These are phyloP conservation scores for Flagelloscypha sp. DNA, from an alignment of 768 basidiomycete genomes.

Conservation along the genomic window DNA sequence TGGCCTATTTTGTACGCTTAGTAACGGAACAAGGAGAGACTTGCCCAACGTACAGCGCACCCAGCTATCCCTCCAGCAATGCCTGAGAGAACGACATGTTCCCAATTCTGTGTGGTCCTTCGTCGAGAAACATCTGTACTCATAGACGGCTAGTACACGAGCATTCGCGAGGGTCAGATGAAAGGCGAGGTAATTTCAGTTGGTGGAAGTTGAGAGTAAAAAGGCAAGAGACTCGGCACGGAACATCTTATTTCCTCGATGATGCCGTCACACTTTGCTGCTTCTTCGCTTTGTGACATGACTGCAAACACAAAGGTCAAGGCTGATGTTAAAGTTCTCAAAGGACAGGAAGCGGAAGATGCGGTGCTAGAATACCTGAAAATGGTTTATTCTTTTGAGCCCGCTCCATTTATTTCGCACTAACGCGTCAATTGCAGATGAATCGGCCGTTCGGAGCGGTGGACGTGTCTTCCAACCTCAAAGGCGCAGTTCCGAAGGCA, in stretches of 20 bases:
- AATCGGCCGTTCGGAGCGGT: constrained; percentile 93
- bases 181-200: background rate
- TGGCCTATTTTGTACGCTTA: constrained; percentile 51
- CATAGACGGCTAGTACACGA: constrained; percentile 23
- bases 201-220: too few species aligned
- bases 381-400: constrained; percentile 34
- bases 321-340: constrained; percentile 51
- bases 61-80: constrained; percentile 92
- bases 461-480: constrained; percentile 85
- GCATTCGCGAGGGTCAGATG: constrained; percentile 24
- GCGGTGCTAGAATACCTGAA: constrained; percentile 73
- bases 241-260: too few species aligned
- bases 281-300: constrained; percentile 25
- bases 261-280: too few species aligned
- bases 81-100: constrained; percentile 70
- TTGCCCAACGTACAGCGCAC: constrained; percentile 62
- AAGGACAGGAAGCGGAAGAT: constrained; percentile 78
- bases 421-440: constrained; percentile 45
- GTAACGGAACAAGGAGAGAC: constrained; percentile 7
- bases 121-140: constrained; percentile 25
- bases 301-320: constrained; percentile 40
- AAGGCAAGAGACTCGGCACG: too few species aligned
- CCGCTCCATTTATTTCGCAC: too few species aligned
- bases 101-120: constrained; percentile 46
- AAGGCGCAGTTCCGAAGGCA: constrained; percentile 80